phyloP scores from a whole-genome alignment of 1,284 basidiomycete species.

The Ceratobasidium papillatum region DNA sequence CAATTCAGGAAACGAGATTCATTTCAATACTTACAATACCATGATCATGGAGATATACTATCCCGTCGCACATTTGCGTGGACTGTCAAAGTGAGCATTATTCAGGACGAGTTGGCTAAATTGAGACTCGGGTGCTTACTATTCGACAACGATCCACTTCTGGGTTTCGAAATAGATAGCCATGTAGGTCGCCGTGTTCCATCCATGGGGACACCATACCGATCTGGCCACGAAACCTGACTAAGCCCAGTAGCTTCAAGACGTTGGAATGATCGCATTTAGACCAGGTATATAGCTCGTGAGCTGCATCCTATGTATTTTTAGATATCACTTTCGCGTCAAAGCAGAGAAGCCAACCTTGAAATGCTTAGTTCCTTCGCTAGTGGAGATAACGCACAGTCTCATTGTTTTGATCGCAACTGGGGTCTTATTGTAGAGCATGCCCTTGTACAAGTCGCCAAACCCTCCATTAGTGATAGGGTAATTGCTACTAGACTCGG shows the following conservation, averaged over 20 bases:
- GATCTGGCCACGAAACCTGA: neutral
- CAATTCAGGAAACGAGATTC: neutral
- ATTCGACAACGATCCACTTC: neutral
- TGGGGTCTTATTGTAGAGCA: neutral
- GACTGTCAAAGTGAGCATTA: neutral
- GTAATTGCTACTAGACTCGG: neutral
- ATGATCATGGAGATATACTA: slow-evolving; percentile 1
- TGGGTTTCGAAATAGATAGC: neutral
- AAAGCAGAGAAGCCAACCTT: too few relatives aligned
- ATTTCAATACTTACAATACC: slow-evolving; percentile 1
- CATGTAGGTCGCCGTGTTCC: slow-evolving; percentile 2
- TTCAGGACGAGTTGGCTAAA: neutral
- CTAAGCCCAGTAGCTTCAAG: neutral
- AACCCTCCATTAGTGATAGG: neutral
- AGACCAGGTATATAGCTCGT: slow-evolving; percentile 15
- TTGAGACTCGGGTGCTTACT: neutral
- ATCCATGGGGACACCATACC: slow-evolving; percentile 32
- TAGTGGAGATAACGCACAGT: too few relatives aligned
- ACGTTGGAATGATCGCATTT: slow-evolving; percentile 11
- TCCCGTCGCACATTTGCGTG: neutral
- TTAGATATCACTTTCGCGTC: too few relatives aligned
- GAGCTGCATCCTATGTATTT: slow-evolving; percentile 8
- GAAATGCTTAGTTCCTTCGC: too few relatives aligned
- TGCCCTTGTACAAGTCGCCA: neutral
- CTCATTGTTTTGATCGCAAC: neutral